Evolutionary conservation across 768 basidiomycete species (phyloP), one percentile per base, ranked within the genome.

Genomic region (Phlebiopsis gigantea): DNA sequence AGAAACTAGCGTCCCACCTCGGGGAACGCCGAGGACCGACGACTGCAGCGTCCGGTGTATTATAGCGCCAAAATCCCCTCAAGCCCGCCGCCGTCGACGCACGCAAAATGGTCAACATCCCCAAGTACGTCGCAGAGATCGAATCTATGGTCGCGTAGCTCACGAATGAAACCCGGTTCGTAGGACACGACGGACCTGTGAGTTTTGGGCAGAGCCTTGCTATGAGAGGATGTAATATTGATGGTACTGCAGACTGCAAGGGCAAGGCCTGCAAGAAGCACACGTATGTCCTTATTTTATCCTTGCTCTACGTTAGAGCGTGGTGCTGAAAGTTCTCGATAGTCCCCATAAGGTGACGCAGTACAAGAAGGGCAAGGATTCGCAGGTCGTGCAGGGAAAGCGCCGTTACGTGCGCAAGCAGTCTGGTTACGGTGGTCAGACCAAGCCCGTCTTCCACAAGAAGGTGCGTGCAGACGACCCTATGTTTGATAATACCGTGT

Each of bases 371-470:
- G 97, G 97, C 72, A 98, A 99, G 79, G 96, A 93, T 72, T 98
- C 97, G 58, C 77, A 95, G 61, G 90, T 91, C 72, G 97, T 92
- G 52, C 96, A 99, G 79, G 97, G 97, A 79, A 98, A 99, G 87
- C 90, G 97, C 69, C 93, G 97, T 79, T 98, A 99, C 79, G 97
- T 98, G 81, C 88, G 96, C 69, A 96, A 97, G 84, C 94, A 91
- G 75, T 88, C 88, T 63, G 91, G 96, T 77, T 98, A 98, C 79
- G 96, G 96, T 89, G 96, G 96, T 78, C 96, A 99, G 83, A 99
- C 96, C 58, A 99, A 99, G 81, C 96, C 96, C 60, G 95, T 99
- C 77, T 99, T 99, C 89, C 97, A 99, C 90, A 99, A 99, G 83
- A 98, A 97, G 88, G 93, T 86, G 63, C 67, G 77, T 71, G n/a